Percentiles rank a stretch among this genome's conserved stretches.
Conservation (phyloP, 352 stramenopile species). For the Phytophthora boehmeriae region DNA sequence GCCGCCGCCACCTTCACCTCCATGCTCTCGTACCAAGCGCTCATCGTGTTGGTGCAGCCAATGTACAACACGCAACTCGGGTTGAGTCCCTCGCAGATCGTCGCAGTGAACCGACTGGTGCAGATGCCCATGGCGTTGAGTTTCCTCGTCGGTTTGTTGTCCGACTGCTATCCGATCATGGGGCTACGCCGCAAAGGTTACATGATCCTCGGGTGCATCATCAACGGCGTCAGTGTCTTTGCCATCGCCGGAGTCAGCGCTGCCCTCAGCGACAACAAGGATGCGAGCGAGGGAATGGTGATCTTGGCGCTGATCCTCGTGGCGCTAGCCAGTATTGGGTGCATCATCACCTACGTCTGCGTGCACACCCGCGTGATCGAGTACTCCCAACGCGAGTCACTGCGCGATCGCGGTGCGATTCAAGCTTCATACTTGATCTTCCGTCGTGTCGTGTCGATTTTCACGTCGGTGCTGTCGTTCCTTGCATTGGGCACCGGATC, state of each 20-base stretch:
- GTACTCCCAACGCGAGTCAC: conserved; percentile 63
- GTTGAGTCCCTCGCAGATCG: conserved; percentile 44
- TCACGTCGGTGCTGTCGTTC: conserved; percentile 59
- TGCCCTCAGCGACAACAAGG: conserved; percentile 30
- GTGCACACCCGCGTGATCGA: conserved; percentile 70
- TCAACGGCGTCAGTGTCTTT: conserved; percentile 68
- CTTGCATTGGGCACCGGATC: conserved; percentile 43
- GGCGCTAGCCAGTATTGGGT: conserved; percentile 55
- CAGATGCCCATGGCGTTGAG: conserved; percentile 90
- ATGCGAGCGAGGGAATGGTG: conserved; percentile 39
- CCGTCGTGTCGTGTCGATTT: conserved; percentile 57
- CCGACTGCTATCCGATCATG: conserved; percentile 91
- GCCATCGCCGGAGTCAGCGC: conserved; percentile 59
- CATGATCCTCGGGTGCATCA: conserved; percentile 84
- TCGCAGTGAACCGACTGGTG: conserved; percentile 62
- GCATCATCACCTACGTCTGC: conserved; percentile 70
- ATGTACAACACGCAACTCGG: conserved; percentile 65
- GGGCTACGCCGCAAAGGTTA: conserved; percentile 91
- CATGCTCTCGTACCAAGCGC: conserved; percentile 67
- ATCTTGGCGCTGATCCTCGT: conserved; percentile 49
- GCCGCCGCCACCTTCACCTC: conserved; percentile 70
- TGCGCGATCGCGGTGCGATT: conserved; percentile 61
- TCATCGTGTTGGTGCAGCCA: conserved; percentile 54
- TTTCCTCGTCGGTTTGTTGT: conserved; percentile 89
- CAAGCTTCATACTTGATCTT: conserved; percentile 70